These are phyloP conservation scores for Alternaria rosae DNA, from an alignment of 2,329 filamentous ascomycete genomes.

Conservation along the genomic window DNA sequence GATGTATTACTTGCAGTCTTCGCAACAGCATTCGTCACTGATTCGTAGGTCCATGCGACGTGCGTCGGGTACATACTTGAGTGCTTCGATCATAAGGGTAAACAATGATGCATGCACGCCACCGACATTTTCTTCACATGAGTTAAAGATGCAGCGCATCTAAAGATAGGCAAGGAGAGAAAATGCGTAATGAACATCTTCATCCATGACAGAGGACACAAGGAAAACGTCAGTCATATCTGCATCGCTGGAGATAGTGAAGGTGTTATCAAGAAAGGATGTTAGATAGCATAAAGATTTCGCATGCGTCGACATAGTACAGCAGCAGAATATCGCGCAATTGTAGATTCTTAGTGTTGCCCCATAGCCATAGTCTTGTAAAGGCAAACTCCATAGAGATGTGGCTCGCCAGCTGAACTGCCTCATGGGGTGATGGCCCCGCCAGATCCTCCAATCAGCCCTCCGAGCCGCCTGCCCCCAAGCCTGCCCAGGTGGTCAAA, in stretches of 20 bases:
- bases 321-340: background rate
- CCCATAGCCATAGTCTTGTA: background rate
- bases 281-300: background rate
- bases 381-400: background rate
- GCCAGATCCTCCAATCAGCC: background rate
- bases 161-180: background rate
- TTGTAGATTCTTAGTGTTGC: background rate
- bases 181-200: background rate
- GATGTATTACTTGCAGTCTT: background rate
- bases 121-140: background rate
- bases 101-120: background rate
- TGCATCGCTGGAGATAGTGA: background rate
- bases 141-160: background rate
- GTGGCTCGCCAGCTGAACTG: background rate
- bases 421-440: background rate
- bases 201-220: background rate
- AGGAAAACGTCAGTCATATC: background rate
- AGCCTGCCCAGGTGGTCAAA: background rate
- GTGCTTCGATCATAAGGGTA: background rate
- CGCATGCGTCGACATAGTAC: background rate
- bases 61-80: background rate
- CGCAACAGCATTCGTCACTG: background rate
- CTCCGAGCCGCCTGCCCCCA: background rate
- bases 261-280: background rate
- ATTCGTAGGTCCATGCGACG: background rate